Percentiles rank a stretch among this genome's conserved stretches.
Conservation (phyloP, 441 rosid genomes). For the Arabidopsis hybrid region DNA sequence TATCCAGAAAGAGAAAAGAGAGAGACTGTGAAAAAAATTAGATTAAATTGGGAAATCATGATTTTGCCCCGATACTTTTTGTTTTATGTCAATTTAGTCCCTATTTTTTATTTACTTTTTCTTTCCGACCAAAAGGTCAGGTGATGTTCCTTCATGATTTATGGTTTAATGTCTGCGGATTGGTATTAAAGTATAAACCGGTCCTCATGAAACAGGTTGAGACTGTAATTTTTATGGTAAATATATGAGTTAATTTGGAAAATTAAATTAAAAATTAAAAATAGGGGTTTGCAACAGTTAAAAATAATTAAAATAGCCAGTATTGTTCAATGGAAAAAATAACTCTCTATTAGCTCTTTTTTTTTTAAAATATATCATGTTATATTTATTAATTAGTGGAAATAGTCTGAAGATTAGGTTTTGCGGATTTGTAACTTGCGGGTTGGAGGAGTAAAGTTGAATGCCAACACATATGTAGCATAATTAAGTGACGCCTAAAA, state of each 20-base stretch:
- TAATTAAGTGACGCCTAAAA: background rate
- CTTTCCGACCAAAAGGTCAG: background rate
- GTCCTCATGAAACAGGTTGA: too few relatives aligned
- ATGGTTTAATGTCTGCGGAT: too few relatives aligned
- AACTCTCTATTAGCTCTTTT: background rate
- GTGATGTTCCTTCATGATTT: background rate
- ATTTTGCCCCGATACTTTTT: conserved; percentile 29
- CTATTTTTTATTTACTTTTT: conserved; percentile 8
- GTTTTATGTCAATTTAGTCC: conserved; percentile 14
- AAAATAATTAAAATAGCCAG: too few relatives aligned
- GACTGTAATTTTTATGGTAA: too few relatives aligned
- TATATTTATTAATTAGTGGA: background rate
- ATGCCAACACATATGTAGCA: conserved; percentile 4
- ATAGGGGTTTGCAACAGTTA: too few relatives aligned
- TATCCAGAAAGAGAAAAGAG: conserved; percentile 35
- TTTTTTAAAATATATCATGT: too few relatives aligned
- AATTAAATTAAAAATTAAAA: too few relatives aligned
- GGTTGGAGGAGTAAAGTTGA: background rate
- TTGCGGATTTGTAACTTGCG: background rate
- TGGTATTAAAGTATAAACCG: too few relatives aligned
- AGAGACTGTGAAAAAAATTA: conserved; percentile 2
- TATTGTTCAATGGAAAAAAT: background rate
- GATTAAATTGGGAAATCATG: background rate
- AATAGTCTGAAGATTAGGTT: background rate
- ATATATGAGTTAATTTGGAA: too few relatives aligned